Percentiles rank a stretch among this genome's conserved stretches.
Conservation (phyloP, 495 filamentous ascomycete genomes). For the Penicillium herquei region DNA sequence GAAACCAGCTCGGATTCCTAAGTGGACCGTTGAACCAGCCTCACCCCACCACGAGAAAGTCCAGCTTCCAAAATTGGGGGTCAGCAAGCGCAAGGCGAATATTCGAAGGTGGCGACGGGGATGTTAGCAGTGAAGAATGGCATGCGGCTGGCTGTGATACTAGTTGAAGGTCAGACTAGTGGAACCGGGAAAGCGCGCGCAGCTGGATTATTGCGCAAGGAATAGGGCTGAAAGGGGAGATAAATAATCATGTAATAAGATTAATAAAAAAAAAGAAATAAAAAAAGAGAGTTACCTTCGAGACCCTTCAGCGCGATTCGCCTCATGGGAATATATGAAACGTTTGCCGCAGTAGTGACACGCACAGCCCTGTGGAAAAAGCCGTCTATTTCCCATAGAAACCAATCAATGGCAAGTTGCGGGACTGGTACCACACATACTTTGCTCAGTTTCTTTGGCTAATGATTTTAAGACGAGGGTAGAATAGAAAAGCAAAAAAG, state of each 20-base stretch:
- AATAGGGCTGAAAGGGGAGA: conserved; percentile 25
- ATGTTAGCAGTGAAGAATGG: conserved; percentile 4
- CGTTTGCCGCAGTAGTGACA: conserved; percentile 30
- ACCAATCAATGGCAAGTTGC: conserved; percentile 31
- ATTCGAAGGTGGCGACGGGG: conserved; percentile 7
- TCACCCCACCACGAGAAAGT: conserved; percentile 21
- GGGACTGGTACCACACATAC: conserved; percentile 31
- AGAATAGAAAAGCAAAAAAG: conserved; percentile 1
- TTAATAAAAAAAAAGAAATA: too few relatives aligned
- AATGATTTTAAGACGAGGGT: not conserved
- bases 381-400: conserved; percentile 37
- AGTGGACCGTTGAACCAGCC: conserved; percentile 18
- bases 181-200: conserved; percentile 2
- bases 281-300: conserved; percentile 8
- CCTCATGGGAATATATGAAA: conserved; percentile 31
- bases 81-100: conserved; percentile 12
- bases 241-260: too few relatives aligned
- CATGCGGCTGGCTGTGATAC: conserved; percentile 19
- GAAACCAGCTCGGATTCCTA: conserved; percentile 26
- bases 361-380: conserved; percentile 27
- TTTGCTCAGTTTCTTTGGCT: conserved; percentile 1
- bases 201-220: conserved; percentile 4
- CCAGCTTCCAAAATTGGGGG: conserved; percentile 21
- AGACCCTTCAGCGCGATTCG: conserved; percentile 30
- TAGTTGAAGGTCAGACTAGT: conserved; percentile 21